These are phyloP conservation scores for Sphaerulina musiva DNA, from an alignment of 2,329 filamentous ascomycete species.

Conservation along the genomic window DNA sequence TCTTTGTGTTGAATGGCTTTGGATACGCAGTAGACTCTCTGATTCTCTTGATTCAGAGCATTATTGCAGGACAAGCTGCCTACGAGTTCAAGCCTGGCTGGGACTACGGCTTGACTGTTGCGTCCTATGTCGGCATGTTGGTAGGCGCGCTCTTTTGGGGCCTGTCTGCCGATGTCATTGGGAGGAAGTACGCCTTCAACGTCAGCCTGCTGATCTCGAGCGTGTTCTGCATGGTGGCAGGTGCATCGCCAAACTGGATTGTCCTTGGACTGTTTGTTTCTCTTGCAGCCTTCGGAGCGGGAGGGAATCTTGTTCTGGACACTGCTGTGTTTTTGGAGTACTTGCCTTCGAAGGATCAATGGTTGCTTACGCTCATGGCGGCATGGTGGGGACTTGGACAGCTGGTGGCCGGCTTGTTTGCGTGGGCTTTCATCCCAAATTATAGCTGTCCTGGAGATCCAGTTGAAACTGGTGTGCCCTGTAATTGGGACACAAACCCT, in stretches of 20 bases:
- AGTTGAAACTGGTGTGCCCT: conserved; percentile 37
- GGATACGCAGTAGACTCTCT: conserved; percentile 55
- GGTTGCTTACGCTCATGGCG: conserved; percentile 58
- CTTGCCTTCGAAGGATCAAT: conserved; percentile 54
- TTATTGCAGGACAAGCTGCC: conserved; percentile 53
- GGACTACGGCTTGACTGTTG: conserved; percentile 51
- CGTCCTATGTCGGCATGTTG: conserved; percentile 52
- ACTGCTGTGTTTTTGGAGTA: conserved; percentile 56
- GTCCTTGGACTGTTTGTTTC: conserved; percentile 58
- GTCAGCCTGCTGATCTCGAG: conserved; percentile 58
- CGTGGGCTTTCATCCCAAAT: conserved; percentile 49
- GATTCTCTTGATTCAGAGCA: conserved; percentile 55
- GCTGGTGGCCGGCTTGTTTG: conserved; percentile 48
- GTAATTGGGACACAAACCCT: conserved; percentile 47
- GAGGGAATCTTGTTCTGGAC: conserved; percentile 58
- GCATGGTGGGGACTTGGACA: conserved; percentile 51
- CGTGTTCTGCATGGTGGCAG: conserved; percentile 57
- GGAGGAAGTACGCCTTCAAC: conserved; percentile 63
- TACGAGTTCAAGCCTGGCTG: conserved; percentile 55
- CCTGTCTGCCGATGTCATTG: conserved; percentile 60
- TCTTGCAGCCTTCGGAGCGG: conserved; percentile 57
- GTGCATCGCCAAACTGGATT: conserved; percentile 60
- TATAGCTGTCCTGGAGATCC: conserved; percentile 42
- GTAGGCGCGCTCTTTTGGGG: conserved; percentile 62
- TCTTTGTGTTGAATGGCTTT: conserved; percentile 57